Evolutionary conservation across 2,329 filamentous ascomycete species (phyloP).

Genomic region (Gaeumannomyces tritici): DNA sequence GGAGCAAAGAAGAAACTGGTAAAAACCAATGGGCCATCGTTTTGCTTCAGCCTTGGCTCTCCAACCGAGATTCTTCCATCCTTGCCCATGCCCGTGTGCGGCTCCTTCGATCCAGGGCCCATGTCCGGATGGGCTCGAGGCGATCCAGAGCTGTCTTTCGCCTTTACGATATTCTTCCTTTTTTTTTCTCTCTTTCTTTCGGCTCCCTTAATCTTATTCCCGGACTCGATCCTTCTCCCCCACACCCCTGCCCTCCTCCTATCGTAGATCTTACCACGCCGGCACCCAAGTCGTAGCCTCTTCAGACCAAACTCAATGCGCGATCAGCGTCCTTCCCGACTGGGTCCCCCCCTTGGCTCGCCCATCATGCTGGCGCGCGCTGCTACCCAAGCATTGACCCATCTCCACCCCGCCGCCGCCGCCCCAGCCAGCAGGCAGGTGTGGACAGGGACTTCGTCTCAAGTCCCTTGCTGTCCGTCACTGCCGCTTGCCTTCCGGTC

Average conservation of each 20-base stretch:
- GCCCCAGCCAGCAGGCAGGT: neutral
- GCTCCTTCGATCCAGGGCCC: neutral
- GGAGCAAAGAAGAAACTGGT: neutral
- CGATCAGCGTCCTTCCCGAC: neutral
- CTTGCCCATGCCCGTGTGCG: neutral
- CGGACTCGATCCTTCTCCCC: neutral
- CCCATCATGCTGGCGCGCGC: no score
- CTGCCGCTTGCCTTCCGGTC: slow-evolving; percentile 3
- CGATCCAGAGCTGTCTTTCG: neutral
- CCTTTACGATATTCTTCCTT: neutral
- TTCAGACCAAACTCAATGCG: neutral
- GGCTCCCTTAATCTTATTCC: no score
- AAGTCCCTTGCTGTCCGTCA: slow-evolving; percentile 3
- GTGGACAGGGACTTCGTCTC: slow-evolving; percentile 2
- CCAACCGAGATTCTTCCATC: neutral
- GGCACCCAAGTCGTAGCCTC: neutral
- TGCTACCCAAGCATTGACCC: neutral
- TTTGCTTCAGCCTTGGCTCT: neutral
- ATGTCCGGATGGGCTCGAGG: neutral
- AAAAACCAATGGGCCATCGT: neutral
- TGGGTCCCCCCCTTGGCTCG: no score
- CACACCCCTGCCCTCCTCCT: neutral
- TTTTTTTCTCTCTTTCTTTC: no score
- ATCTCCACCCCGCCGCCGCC: neutral
- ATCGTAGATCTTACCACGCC: neutral